Conservation (phyloP, 73 alveolate species). For the Tetrahymena thermophila region DNA sequence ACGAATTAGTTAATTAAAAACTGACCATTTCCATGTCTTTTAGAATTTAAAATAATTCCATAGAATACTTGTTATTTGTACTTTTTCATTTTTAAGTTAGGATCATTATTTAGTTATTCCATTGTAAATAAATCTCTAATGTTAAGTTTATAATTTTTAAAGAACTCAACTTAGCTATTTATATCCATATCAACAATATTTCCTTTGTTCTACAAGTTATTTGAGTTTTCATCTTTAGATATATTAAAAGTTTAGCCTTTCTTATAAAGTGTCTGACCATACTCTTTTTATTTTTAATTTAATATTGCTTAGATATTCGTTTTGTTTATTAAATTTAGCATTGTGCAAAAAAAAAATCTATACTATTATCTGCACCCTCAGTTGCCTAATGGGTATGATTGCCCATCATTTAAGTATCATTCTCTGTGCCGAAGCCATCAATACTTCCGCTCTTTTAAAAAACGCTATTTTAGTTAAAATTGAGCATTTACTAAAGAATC, state of each 20-base stretch:
- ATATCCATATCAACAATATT: not conserved
- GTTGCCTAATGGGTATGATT: not conserved
- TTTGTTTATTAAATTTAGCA: not conserved
- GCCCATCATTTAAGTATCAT: not conserved
- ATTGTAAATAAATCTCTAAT: not conserved
- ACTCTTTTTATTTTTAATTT: not conserved
- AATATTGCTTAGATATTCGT: not conserved
- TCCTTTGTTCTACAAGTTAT: not conserved
- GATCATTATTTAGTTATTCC: not conserved
- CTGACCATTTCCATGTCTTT: not conserved
- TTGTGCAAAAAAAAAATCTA: not conserved
- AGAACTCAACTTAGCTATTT: not conserved
- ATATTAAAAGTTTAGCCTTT: not conserved
- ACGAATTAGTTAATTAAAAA: not conserved
- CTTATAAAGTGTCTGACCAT: not conserved
- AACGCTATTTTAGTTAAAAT: not conserved
- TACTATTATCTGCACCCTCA: not conserved
- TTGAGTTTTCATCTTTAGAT: not conserved
- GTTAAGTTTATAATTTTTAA: not conserved
- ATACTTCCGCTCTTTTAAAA: not conserved
- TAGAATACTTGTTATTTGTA: not conserved
- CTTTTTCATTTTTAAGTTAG: not conserved
- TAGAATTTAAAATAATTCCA: not conserved
- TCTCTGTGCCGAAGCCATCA: not conserved
- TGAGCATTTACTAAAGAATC: not conserved